Base-by-base conservation (phyloP, 345 rosid genomes). In the Salix exigua region DNA sequence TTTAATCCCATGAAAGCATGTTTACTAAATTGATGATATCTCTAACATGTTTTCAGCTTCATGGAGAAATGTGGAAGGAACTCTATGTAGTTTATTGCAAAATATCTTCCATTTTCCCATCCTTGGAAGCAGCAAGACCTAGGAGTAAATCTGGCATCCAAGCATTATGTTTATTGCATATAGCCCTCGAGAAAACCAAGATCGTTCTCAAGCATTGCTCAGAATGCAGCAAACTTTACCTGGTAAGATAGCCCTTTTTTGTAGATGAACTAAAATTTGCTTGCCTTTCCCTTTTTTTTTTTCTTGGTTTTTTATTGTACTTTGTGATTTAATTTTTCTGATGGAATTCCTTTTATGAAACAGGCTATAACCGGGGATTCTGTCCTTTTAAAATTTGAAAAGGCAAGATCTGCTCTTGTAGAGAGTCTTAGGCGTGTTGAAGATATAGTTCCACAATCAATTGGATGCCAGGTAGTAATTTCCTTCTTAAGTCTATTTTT, bases 321-420 rank as follows among this genome's bases (percentile, higher is more conserved):
- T 7, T 35, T 21, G 31, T 30, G 40, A 58, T 28, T 26, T 51
- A 40, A 14, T 70, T 46, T 79, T 19, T 19, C 70, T 73, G 26
- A 83, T 38, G 18, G 60, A 68, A 37, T 70, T 50, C 17, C 58
- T 64, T 66, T 79, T 65, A 48, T 75, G 35, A 35, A 82, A 77
- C 83, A 96, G 99, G 99, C 98, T 74, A 92, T 96, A 61, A 96
- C 99, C 5, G 98, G 94, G 68, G 97, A 94, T 81, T 87, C 98
- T 31, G 93, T 94, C 81, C 92, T 96, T 77, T 77, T 80, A 70
- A 96, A 94, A 82, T 96, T 96, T 73, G 97, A 89, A 79, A 94
- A 88, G 83, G 90, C 94, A 40, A 90, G 88, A 66, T 66, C 74
- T 82, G 88, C 96, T 64, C 97, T 96, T 72, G 82, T 85, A 42